Evolutionary conservation across 2,329 filamentous ascomycete species (phyloP).

Genomic region (Corinectria fuckeliana): DNA sequence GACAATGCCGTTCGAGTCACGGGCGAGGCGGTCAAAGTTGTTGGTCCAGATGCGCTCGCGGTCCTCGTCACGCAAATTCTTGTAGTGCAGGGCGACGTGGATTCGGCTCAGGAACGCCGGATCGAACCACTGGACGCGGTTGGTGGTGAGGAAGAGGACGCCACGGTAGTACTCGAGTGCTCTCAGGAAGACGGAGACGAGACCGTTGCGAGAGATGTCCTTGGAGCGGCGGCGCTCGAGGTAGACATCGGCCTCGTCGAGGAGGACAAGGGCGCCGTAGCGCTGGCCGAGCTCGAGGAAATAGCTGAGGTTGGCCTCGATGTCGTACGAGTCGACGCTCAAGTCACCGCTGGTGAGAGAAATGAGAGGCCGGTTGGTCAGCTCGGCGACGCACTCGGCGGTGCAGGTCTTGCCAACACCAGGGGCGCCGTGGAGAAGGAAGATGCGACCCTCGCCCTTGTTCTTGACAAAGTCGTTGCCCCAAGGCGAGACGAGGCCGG

Average conservation of each 20-base stretch:
- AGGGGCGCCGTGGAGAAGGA: conserved; percentile 59
- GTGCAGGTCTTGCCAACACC: conserved; percentile 66
- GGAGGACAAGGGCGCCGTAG: conserved; percentile 58
- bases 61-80: conserved; percentile 48
- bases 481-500: conserved; percentile 52
- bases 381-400: conserved; percentile 60
- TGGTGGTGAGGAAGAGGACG: conserved; percentile 58
- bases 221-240: conserved; percentile 56
- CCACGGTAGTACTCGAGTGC: conserved; percentile 59
- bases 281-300: conserved; percentile 57
- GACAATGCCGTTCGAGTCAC: conserved; percentile 48
- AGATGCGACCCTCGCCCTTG: conserved; percentile 58
- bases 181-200: conserved; percentile 58
- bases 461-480: conserved; percentile 55
- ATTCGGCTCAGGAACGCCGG: conserved; percentile 57
- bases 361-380: conserved; percentile 57
- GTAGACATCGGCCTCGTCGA: conserved; percentile 68
- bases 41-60: conserved; percentile 54
- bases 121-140: conserved; percentile 56
- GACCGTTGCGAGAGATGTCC: conserved; percentile 54
- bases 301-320: conserved; percentile 54
- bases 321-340: conserved; percentile 44
- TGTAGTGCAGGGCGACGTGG: conserved; percentile 57
- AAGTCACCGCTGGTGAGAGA: conserved; percentile 58
- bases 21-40: conserved; percentile 53